These are phyloP conservation scores for Alternaria angustiovoidea DNA, from an alignment of 2,329 filamentous ascomycete genomes.

Conservation along the genomic window DNA sequence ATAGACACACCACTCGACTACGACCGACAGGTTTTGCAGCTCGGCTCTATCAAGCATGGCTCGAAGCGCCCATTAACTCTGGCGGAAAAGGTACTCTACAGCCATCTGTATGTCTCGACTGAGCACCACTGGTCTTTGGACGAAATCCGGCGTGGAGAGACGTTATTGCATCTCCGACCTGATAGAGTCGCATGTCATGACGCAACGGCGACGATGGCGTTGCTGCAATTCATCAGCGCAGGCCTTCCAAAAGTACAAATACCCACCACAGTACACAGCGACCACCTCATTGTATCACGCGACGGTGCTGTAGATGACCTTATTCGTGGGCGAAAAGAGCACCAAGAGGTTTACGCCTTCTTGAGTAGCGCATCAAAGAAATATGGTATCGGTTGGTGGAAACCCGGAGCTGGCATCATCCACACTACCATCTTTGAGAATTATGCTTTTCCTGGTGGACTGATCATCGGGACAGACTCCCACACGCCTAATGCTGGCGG, in stretches of 20 bases:
- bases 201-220: conserved; percentile 55
- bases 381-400: conserved; percentile 49
- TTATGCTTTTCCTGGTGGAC: conserved; percentile 49
- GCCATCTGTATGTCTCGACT: conserved; percentile 25
- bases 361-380: conserved; percentile 50
- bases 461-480: conserved; percentile 51
- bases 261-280: conserved; percentile 54
- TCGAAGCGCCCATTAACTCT: conserved; percentile 25
- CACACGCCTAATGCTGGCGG: conserved; percentile 51
- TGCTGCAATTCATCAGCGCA: conserved; percentile 55
- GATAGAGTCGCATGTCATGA: conserved; percentile 56
- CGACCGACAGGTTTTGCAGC: conserved; percentile 16
- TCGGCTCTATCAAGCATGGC: conserved; percentile 17
- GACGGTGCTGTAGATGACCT: conserved; percentile 45
- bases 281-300: conserved; percentile 51
- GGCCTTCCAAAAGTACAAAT: conserved; percentile 50
- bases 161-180: conserved; percentile 40
- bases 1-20: conserved; percentile 17
- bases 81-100: background rate
- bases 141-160: conserved; percentile 46
- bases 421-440: conserved; percentile 55
- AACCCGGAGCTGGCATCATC: conserved; percentile 37
- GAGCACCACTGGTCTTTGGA: conserved; percentile 25
- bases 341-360: conserved; percentile 53
- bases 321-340: conserved; percentile 35